phyloP scores from a whole-genome alignment of 495 filamentous ascomycete genomes.

The Trichoderma virens region DNA sequence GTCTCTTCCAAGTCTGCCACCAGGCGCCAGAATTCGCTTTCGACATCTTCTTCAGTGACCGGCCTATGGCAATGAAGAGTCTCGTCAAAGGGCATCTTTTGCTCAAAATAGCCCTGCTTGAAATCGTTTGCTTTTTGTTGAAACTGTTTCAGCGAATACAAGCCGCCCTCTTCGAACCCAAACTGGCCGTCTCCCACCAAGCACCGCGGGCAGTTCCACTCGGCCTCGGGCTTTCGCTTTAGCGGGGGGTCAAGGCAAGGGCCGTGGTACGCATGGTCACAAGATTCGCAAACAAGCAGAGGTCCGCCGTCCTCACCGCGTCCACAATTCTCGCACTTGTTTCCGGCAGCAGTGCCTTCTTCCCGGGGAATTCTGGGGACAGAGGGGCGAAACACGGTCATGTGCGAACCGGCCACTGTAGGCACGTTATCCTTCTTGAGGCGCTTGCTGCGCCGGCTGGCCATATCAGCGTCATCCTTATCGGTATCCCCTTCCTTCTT shows the following conservation, averaged over 20 bases:
- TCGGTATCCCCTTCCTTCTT: slow-evolving; percentile 52
- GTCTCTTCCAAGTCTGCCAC: slow-evolving; percentile 90
- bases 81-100: slow-evolving; percentile 84
- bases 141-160: slow-evolving; percentile 93
- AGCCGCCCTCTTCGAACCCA: slow-evolving; percentile 92
- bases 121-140: slow-evolving; percentile 94
- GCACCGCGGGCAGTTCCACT: slow-evolving; percentile 96
- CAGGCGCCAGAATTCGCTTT: slow-evolving; percentile 93
- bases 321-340: slow-evolving; percentile 84
- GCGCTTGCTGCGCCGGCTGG: slow-evolving; percentile 83
- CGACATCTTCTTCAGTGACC: slow-evolving; percentile 92
- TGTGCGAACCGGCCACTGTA: slow-evolving; percentile 91
- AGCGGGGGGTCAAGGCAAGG: slow-evolving; percentile 82
- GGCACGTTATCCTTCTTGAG: slow-evolving; percentile 87
- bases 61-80: slow-evolving; percentile 68
- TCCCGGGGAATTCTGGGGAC: slow-evolving; percentile 63
- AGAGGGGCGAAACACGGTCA: slow-evolving; percentile 84
- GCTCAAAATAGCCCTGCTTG: slow-evolving; percentile 87
- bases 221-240: slow-evolving; percentile 68
- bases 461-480: slow-evolving; percentile 59
- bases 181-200: slow-evolving; percentile 95
- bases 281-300: slow-evolving; percentile 84
- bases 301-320: slow-evolving; percentile 59
- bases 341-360: slow-evolving; percentile 59
- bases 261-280: slow-evolving; percentile 82